Evolutionary conservation across 2,329 filamentous ascomycete species (phyloP), one percentile per base, ranked within the genome.

Genomic region (Aaosphaeria pasadenensis): DNA sequence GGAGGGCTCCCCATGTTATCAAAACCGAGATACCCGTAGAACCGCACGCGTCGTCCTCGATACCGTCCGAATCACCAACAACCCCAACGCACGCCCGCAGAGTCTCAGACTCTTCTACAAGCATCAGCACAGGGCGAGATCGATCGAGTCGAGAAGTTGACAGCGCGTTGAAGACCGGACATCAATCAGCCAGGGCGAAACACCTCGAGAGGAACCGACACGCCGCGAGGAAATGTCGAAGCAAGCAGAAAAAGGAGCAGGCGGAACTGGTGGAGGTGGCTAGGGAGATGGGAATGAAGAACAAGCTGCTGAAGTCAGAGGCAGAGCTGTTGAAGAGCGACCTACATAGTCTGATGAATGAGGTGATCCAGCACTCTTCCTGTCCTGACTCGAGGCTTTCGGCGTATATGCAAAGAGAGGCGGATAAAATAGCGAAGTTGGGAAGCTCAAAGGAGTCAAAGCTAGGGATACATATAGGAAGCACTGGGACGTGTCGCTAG

Each of bases 221-320:
- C 5, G 87, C 87, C 0, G 87, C 87, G 1, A 86, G 81, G 59
- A 89, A 88, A 59, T 89, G 86, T 59, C 79, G 87, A 4, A 80
- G 81, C 57, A 88, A 88, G 69, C 82, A 83, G 62, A 82, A 82
- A 60, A 72, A 74, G 50, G 76, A 79, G 49, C 77, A 76, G 11
- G 72, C 77, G 44, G 63, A 72, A 30, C 72, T 82, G 3, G 77
- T 82, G 44, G 69, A 71, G 46, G 63, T 58, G 42, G 66, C 71
- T 4, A 64, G 72, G 30, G 60, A 64, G 1, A 55, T 60, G 2
- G 66, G 66, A 42, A 49, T 53, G 11, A 57, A 45, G 36, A 67
- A 68, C 45, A 60, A 57, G 30, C 42, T 54, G 17, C 52, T 71
- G 5, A 67, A 62, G 32, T 53, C 58, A 4, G 62, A 68, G 39